phyloP scores from a whole-genome alignment of 2,329 filamentous ascomycete genomes.

The Clonostachys rosea region DNA sequence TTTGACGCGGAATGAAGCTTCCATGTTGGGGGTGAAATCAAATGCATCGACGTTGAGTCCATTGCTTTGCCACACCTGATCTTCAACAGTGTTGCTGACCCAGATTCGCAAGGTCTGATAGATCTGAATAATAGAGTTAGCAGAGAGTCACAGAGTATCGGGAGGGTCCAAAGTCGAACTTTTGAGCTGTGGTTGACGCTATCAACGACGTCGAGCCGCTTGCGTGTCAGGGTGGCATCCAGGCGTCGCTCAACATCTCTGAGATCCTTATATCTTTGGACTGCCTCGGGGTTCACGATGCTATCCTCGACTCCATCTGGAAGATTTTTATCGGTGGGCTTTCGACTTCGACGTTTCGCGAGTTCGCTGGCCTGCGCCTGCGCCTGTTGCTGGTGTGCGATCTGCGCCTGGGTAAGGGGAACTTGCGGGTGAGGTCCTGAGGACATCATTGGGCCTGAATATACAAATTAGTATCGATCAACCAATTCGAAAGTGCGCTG shows the following conservation, averaged over 20 bases:
- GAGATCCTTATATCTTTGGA: slow-evolving; percentile 75
- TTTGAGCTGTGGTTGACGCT: slow-evolving; percentile 70
- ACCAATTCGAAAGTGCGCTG: no score
- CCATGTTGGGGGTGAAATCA: slow-evolving; percentile 72
- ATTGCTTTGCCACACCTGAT: slow-evolving; percentile 85
- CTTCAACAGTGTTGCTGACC: slow-evolving; percentile 92
- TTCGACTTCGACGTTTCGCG: slow-evolving; percentile 76
- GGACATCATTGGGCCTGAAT: slow-evolving; percentile 53
- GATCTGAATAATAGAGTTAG: slow-evolving; percentile 37
- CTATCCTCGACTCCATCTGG: slow-evolving; percentile 84
- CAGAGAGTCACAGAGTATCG: not conserved
- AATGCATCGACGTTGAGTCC: slow-evolving; percentile 68
- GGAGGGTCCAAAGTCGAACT: slow-evolving; percentile 27
- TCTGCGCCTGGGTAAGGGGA: slow-evolving; percentile 49
- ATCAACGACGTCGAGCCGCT: slow-evolving; percentile 86
- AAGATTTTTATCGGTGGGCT: slow-evolving; percentile 92
- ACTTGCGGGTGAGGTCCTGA: slow-evolving; percentile 44
- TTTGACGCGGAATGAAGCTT: slow-evolving; percentile 83
- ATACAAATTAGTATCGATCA: not conserved
- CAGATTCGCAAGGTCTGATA: slow-evolving; percentile 85
- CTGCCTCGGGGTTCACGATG: slow-evolving; percentile 72
- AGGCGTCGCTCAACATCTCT: slow-evolving; percentile 83
- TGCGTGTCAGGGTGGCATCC: slow-evolving; percentile 91
- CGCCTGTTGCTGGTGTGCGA: slow-evolving; percentile 43
- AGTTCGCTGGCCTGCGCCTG: slow-evolving; percentile 52